phyloP scores from a whole-genome alignment of 495 filamentous ascomycete species.

The Penicillium tannophilum region DNA sequence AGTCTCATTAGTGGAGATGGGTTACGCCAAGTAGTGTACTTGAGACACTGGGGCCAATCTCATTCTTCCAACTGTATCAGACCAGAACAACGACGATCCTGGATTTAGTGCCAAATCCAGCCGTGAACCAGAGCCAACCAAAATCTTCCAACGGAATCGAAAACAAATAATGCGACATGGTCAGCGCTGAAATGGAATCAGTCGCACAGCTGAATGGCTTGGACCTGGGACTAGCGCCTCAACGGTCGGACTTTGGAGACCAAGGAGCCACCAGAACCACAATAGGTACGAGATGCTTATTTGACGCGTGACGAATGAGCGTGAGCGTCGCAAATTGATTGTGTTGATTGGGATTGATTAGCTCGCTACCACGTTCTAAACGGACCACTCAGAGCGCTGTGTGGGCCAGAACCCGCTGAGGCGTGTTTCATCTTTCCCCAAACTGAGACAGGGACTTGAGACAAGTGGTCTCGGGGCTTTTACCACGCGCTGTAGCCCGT shows the following conservation, averaged over 20 bases:
- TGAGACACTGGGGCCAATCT: conserved; percentile 28
- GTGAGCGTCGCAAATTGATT: conserved; percentile 24
- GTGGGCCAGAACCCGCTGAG: conserved; percentile 11
- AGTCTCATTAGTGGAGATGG: conserved; percentile 22
- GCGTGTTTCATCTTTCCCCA: conserved; percentile 33
- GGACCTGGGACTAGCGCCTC: conserved; percentile 8
- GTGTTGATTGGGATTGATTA: conserved; percentile 9
- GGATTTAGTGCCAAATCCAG: neutral
- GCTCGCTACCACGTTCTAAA: conserved; percentile 23
- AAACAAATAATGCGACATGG: neutral
- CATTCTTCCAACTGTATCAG: neutral
- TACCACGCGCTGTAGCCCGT: conserved; percentile 5
- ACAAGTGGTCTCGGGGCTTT: no score
- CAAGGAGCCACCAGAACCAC: neutral
- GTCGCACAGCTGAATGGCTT: neutral
- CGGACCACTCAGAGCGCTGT: conserved; percentile 16
- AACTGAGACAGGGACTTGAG: conserved; percentile 19
- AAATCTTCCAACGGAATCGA: neutral
- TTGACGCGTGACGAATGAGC: conserved; percentile 32
- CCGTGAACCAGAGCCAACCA: neutral
- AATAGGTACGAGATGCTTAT: conserved; percentile 35
- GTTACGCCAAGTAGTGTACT: conserved; percentile 27
- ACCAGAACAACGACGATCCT: neutral
- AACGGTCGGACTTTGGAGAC: conserved; percentile 11
- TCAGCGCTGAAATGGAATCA: neutral